phyloP scores from a whole-genome alignment of 129 eudicot species.

The Pittosporum tobira region DNA sequence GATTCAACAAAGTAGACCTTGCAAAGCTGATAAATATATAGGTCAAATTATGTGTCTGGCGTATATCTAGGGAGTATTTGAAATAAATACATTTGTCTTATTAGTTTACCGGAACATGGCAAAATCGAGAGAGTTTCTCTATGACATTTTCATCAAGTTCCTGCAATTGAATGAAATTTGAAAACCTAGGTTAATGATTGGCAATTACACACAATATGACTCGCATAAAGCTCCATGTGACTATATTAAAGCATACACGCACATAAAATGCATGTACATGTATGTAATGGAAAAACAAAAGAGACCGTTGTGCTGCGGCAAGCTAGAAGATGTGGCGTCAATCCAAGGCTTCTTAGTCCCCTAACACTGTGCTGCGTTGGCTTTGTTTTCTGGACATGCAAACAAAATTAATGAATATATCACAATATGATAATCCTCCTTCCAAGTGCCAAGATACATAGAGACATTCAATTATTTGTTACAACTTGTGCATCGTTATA shows the following conservation, averaged over 20 bases:
- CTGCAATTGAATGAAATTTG: constrained; percentile 26
- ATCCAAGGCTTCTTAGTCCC: constrained; percentile 80
- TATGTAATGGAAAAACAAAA: background rate
- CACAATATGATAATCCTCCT: background rate
- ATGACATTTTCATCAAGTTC: constrained; percentile 69
- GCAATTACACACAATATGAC: background rate
- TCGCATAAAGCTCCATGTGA: background rate
- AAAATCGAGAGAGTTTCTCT: constrained; percentile 89
- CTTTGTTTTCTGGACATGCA: constrained; percentile 74
- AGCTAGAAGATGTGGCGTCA: constrained; percentile 69
- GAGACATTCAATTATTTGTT: background rate
- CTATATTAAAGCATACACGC: background rate
- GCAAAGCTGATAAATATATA: background rate
- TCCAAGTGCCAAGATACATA: background rate
- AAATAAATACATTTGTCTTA: background rate
- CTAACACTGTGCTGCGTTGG: constrained; percentile 98
- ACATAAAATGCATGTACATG: background rate
- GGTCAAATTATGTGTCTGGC: background rate
- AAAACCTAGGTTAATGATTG: background rate
- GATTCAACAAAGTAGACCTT: background rate
- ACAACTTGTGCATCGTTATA: background rate
- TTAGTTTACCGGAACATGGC: constrained; percentile 84
- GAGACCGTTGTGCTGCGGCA: constrained; percentile 90
- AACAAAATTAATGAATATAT: background rate
- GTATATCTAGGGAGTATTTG: too few relatives aligned